Base-by-base conservation (phyloP, 164 flowering plant genomes). In the Berberis vulgaris region DNA sequence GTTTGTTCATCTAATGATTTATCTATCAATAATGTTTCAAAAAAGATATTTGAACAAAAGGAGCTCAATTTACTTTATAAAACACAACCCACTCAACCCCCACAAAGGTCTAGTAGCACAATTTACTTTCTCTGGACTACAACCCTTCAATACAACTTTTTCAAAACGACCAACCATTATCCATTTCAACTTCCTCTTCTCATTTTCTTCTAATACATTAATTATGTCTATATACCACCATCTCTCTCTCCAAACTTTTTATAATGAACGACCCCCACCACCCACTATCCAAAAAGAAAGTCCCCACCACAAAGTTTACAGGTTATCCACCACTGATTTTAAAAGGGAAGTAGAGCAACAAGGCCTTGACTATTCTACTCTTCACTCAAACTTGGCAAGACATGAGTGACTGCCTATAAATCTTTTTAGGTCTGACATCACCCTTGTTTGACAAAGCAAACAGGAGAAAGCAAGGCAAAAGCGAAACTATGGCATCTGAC, bases 401-500 rank as follows among this genome's bases (percentile, higher is more conserved):
- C 69, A 78, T 61, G 39, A 52, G 66, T 59, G 69, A 73, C 62
- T 71, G 65, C 65, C 61, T 43, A 6, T 62, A 52, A 38, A 11
- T 65, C 57, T 65, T 71, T 71, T 69, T 26, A 26, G 26, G 26
- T 26, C 26, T 57, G 75, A 70, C 72, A 74, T 74, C 78, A 73
- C 80, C 68, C 82, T 74, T 62, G 71, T 70, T 81, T 77, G 82
- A 83, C 74, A 74, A 76, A 82, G 77, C 72, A 69, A 26, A 26
- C 26, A 26, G 26, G 26, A 26, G 26, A 71, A 59, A 53, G 26
- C 26, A 63, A 65, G 49, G 73, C 65, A 6, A 59, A 75, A 81
- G 73, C 64, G 64, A 46, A 54, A 59, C 67, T 73, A 69, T 80
- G 88, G 82, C 70, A 70, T 81, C 85, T 84, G 89, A 88, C 87